Evolutionary conservation across 2,329 filamentous ascomycete species (phyloP), one percentile per base, ranked within the genome.

Genomic region (Fusarium tupiense): DNA sequence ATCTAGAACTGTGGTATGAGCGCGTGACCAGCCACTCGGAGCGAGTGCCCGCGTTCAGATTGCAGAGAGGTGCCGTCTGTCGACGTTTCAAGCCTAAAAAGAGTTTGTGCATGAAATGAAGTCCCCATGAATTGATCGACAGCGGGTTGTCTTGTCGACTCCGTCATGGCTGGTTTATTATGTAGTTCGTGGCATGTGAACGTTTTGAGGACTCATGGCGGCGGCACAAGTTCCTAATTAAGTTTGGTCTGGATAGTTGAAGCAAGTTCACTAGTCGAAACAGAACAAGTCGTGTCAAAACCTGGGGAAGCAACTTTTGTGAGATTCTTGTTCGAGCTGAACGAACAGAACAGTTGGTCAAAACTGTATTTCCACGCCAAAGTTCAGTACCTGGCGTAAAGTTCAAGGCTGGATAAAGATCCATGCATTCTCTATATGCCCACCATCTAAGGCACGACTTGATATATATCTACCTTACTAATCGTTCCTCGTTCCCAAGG

Each of bases 171-270:
- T 65, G 49, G 60, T 26, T 35, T 26, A 9, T 26, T 24, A 47
- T 19, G 35, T 50, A 24, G 41, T 69, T 66, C 37, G 31, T 73
- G 72, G 61, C 72, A 75, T 75, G 72, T 75, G 72, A 75, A 67
- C 61, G 69, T n/a, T 56, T 65, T 16, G 54, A 64, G 44, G 41
- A 43, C 47, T 49, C 56, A 64, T 52, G 61, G 67, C 65, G 61
- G 59, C 75, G 74, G 76, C 61, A 65, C 40, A 68, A 61, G 63
- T 61, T 58, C 76, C 76, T 35, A 72, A 64, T 76, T 69, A 53
- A 73, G 76, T 64, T 60, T 77, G 72, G 76, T 47, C n/a, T 33
- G 26, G 35, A 29, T 20, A 37, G 43, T 35, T 60, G 52, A 41
- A 47, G 71, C 54, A 59, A 57, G 40, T 29, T 52, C 35, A 20